phyloP scores from a whole-genome alignment of 2,329 filamentous ascomycete genomes.

The Fusarium nanum region DNA sequence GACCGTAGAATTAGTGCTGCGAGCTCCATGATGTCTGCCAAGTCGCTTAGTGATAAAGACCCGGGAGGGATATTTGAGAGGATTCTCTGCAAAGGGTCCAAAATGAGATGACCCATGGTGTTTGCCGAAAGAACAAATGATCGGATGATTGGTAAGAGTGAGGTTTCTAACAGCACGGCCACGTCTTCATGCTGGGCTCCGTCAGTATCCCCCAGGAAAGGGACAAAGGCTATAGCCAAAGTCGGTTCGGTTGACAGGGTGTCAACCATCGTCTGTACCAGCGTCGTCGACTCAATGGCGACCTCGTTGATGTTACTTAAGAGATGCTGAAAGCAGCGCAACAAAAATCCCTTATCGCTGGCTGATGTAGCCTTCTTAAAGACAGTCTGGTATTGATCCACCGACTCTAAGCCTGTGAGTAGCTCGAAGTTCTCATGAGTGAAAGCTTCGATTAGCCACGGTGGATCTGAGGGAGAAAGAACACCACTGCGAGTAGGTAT shows the following conservation, averaged over 20 bases:
- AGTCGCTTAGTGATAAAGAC: not conserved
- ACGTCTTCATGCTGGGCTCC: rapidly evolving
- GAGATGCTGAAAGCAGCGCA: not conserved
- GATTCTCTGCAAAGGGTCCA: slow-evolving; percentile 17
- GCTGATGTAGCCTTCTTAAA: not conserved
- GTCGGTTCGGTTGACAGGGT: not conserved
- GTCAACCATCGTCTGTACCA: not conserved
- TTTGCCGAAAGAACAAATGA: slow-evolving; percentile 9
- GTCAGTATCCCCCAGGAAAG: not conserved
- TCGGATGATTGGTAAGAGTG: not conserved
- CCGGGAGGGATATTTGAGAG: slow-evolving; percentile 9
- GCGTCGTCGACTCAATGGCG: rapidly evolving
- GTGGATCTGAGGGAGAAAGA: not conserved
- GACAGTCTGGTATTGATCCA: not conserved
- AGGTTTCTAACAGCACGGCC: not conserved
- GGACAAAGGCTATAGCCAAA: not conserved
- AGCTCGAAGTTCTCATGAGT: not conserved
- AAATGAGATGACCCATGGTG: slow-evolving; percentile 9
- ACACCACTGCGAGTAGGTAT: rapidly evolving
- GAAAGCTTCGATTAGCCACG: slow-evolving; percentile 1
- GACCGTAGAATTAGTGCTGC: slow-evolving; percentile 23
- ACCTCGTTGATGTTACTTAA: not conserved
- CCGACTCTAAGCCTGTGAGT: not conserved
- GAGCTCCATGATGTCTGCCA: slow-evolving; percentile 21
- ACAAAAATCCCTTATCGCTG: not conserved